Evolutionary conservation across 2,329 filamentous ascomycete genomes (phyloP).

Genomic region (Fusarium domesticum): DNA sequence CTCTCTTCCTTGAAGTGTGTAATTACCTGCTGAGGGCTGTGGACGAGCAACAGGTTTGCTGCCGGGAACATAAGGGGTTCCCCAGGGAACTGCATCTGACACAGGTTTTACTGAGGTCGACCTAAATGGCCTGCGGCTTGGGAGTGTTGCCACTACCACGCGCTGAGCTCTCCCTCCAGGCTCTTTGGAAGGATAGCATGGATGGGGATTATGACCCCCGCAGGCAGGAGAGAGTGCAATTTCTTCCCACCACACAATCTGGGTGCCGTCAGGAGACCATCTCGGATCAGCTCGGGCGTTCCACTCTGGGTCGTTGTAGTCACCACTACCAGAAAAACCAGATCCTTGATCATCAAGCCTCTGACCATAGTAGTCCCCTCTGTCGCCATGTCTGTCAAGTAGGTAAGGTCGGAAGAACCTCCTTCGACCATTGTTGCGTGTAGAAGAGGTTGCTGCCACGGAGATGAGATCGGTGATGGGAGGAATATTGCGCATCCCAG

Average conservation of each 20-base stretch:
- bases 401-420: slow-evolving; percentile 47
- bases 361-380: slow-evolving; percentile 44
- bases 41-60: background rate
- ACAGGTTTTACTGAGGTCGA: slow-evolving; percentile 9
- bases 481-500: slow-evolving; percentile 40
- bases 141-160: slow-evolving; percentile 41
- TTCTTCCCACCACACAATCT: slow-evolving; percentile 42
- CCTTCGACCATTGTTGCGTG: slow-evolving; percentile 44
- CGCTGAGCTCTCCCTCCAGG: slow-evolving; percentile 38
- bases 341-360: slow-evolving; percentile 38
- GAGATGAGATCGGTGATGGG: slow-evolving; percentile 39
- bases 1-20: slow-evolving; percentile 1
- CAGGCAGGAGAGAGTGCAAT: slow-evolving; percentile 40
- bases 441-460: slow-evolving; percentile 34
- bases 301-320: slow-evolving; percentile 45
- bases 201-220: slow-evolving; percentile 42
- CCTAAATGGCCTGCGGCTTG: slow-evolving; percentile 26
- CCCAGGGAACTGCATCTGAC: slow-evolving; percentile 7
- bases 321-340: slow-evolving; percentile 28
- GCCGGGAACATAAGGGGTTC: slow-evolving; percentile 1
- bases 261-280: slow-evolving; percentile 41
- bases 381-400: slow-evolving; percentile 44
- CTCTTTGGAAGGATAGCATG: slow-evolving; percentile 39
- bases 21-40: background rate
- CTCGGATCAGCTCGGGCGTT: slow-evolving; percentile 45